Percentiles rank a stretch among this genome's conserved stretches.
phyloP scores from a whole-genome alignment of 2,329 filamentous ascomycete genomes.

The Penicillium sp. region DNA sequence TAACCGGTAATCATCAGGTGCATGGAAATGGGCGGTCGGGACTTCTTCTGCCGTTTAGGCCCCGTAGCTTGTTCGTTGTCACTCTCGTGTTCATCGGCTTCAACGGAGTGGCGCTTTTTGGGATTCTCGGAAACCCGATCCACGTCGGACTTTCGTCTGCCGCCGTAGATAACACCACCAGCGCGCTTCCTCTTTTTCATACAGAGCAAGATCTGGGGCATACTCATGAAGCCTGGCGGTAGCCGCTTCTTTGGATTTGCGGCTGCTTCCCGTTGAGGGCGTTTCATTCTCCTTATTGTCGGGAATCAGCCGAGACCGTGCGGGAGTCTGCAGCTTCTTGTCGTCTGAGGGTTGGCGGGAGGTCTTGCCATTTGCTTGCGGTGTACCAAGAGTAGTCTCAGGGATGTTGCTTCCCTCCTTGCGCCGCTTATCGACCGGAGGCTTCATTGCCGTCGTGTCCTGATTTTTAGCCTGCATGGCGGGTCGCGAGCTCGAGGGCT shows the following conservation, averaged over 20 bases:
- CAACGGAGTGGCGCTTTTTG: slow-evolving; percentile 44
- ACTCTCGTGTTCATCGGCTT: slow-evolving; percentile 47
- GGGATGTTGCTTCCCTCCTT: slow-evolving; percentile 18
- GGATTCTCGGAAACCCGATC: slow-evolving; percentile 31
- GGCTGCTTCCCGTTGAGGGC: slow-evolving; percentile 67
- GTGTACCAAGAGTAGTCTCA: slow-evolving; percentile 23
- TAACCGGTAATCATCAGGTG: slow-evolving; percentile 80
- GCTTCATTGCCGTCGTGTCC: slow-evolving; percentile 27
- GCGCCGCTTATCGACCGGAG: slow-evolving; percentile 17
- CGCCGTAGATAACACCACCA: slow-evolving; percentile 59
- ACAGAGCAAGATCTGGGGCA: slow-evolving; percentile 79
- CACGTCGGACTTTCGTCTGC: slow-evolving; percentile 44
- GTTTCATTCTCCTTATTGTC: slow-evolving; percentile 78
- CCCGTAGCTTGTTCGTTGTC: slow-evolving; percentile 54
- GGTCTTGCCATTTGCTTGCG: slow-evolving; percentile 23
- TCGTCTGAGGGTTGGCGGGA: slow-evolving; percentile 27
- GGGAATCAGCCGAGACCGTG: slow-evolving; percentile 48
- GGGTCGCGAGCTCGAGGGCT: slow-evolving; percentile 16
- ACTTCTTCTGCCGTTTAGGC: slow-evolving; percentile 58
- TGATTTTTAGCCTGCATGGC: slow-evolving; percentile 37
- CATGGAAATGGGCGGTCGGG: slow-evolving; percentile 61
- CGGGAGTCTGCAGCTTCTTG: slow-evolving; percentile 49
- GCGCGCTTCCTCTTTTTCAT: slow-evolving; percentile 86
- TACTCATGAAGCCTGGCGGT: slow-evolving; percentile 68
- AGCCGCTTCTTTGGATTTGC: slow-evolving; percentile 84